A percentile compares a stretch with the other conserved stretches of the same genome.
Conservation (phyloP, 2,329 filamentous ascomycete genomes). For the Aureobasidium musti region DNA sequence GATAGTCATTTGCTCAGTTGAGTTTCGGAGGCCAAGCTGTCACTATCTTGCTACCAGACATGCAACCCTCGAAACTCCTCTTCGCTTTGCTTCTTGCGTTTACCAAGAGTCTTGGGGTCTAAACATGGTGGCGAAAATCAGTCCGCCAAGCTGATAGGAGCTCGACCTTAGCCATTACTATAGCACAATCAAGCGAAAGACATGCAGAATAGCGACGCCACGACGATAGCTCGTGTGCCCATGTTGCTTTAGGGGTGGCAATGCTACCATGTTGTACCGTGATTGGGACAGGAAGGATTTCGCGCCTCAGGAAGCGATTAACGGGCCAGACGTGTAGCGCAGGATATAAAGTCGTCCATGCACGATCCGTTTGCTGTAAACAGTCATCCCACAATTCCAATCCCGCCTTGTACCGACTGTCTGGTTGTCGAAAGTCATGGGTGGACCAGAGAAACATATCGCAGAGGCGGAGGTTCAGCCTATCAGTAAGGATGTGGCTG, state of each 20-base stretch:
- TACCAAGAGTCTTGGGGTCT: constrained; percentile 13
- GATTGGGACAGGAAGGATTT: neutral
- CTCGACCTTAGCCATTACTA: neutral
- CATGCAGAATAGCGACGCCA: neutral
- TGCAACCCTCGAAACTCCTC: neutral
- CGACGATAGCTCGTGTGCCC: constrained; percentile 1
- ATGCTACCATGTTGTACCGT: neutral
- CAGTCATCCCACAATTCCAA: neutral
- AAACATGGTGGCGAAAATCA: neutral
- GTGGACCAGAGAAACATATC: constrained; percentile 6
- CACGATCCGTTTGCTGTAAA: neutral
- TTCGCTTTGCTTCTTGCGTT: constrained; percentile 17
- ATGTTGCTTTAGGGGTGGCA: too few species aligned
- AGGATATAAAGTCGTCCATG: constrained; percentile 9
- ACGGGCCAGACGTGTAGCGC: neutral
- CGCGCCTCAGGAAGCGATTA: neutral
- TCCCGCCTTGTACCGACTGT: neutral
- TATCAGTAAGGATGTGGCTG: neutral
- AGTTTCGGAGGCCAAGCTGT: neutral
- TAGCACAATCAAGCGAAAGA: neutral
- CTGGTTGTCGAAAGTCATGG: neutral
- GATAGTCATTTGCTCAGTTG: neutral
- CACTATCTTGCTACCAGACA: neutral
- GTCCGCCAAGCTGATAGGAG: constrained; percentile 12
- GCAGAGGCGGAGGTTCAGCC: neutral